phyloP scores from a whole-genome alignment of 2,329 filamentous ascomycete species.

The Ascochyta viciae-villosae region DNA sequence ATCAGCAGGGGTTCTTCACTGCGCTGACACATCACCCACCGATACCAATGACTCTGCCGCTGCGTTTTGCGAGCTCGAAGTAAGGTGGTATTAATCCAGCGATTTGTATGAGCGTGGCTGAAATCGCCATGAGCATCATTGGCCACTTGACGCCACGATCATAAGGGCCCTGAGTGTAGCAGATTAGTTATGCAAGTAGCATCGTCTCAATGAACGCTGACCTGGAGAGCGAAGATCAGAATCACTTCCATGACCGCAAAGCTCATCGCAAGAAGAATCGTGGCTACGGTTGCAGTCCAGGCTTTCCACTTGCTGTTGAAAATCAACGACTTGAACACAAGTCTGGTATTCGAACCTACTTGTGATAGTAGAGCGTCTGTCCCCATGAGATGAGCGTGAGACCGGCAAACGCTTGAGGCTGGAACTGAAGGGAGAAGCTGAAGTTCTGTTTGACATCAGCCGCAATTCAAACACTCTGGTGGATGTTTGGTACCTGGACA shows the following conservation, averaged over 20 bases:
- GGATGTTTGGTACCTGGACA: slow-evolving; percentile 51
- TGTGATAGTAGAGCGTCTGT: slow-evolving; percentile 60
- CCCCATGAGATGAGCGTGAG: slow-evolving; percentile 60
- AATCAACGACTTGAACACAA: slow-evolving; percentile 4
- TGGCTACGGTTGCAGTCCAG: slow-evolving; percentile 56
- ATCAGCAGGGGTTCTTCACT: slow-evolving; percentile 4
- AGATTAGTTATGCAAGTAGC: background rate
- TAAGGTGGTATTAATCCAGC: slow-evolving; percentile 67
- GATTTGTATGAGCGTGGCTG: slow-evolving; percentile 64
- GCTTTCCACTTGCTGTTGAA: slow-evolving; percentile 53
- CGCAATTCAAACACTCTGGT: background rate
- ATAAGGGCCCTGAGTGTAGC: slow-evolving; percentile 58
- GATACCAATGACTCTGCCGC: slow-evolving; percentile 67
- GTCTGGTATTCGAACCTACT: slow-evolving; percentile 40
- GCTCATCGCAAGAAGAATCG: slow-evolving; percentile 48
- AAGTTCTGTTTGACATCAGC: slow-evolving; percentile 54
- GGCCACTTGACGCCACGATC: slow-evolving; percentile 61
- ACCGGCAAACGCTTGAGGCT: slow-evolving; percentile 61
- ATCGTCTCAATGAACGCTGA: slow-evolving; percentile 37
- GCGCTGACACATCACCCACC: slow-evolving; percentile 52
- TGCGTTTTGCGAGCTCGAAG: slow-evolving; percentile 67
- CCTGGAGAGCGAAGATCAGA: slow-evolving; percentile 64
- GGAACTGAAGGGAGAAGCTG: slow-evolving; percentile 62
- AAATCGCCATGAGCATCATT: slow-evolving; percentile 63
- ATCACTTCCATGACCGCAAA: slow-evolving; percentile 64